phyloP scores from a whole-genome alignment of 768 basidiomycete species.

The Tulasnella sp. region DNA sequence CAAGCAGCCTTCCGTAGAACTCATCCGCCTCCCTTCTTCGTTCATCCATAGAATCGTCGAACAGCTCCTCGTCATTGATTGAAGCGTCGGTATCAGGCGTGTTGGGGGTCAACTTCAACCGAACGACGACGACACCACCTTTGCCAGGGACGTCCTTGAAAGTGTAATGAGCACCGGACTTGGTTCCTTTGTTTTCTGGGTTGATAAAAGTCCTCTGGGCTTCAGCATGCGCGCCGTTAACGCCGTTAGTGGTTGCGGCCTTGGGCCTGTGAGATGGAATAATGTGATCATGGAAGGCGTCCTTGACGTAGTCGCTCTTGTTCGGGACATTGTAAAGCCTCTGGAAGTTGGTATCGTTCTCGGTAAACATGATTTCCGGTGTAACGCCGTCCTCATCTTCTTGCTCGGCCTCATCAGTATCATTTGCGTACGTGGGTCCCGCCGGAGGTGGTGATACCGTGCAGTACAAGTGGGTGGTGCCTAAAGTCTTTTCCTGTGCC shows the following conservation, averaged over 20 bases:
- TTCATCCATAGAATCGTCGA: constrained; percentile 87
- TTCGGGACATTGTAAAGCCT: constrained; percentile 89
- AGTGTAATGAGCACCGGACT: constrained; percentile 85
- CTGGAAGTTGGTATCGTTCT: constrained; percentile 94
- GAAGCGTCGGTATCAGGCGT: constrained; percentile 70
- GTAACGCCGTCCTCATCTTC: constrained; percentile 55
- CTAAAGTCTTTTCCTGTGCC: constrained; percentile 68
- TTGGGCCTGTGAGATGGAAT: constrained; percentile 75
- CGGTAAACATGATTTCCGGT: constrained; percentile 88
- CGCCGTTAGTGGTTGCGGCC: constrained; percentile 24
- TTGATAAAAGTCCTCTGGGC: constrained; percentile 57
- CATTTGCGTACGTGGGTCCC: constrained; percentile 56
- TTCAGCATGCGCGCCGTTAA: background rate
- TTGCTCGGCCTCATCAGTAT: constrained; percentile 31
- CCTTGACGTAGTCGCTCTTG: constrained; percentile 79
- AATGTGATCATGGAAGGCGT: constrained; percentile 98
- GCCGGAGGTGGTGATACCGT: constrained; percentile 90
- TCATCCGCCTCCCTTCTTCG: constrained; percentile 92
- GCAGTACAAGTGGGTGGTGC: constrained; percentile 78
- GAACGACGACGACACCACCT: constrained; percentile 92
- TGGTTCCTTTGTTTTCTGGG: constrained; percentile 83
- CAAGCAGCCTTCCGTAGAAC: constrained; percentile 78
- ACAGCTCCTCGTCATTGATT: constrained; percentile 80
- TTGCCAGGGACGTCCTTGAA: constrained; percentile 83
- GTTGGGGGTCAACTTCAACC: constrained; percentile 82